Evolutionary conservation across 345 rosid species (phyloP), one percentile per base, ranked within the genome.

Genomic region (Angophora floribunda): DNA sequence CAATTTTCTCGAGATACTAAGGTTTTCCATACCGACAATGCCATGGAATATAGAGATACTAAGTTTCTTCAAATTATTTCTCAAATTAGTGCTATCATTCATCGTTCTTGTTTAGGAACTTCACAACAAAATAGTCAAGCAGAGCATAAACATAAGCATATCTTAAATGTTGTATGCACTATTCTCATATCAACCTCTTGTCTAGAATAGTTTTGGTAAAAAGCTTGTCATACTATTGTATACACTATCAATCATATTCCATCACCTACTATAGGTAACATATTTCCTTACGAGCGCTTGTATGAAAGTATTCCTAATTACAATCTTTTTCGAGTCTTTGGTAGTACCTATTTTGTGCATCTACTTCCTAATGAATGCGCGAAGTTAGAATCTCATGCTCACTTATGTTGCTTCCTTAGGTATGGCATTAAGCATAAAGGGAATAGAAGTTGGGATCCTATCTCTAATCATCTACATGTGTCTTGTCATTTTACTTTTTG

Each of bases 401-500:
- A 1, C 14, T n/a, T 0, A 61, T 61, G 16, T 28, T 11, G 6
- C 7, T 28, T 61, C 13, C 17, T 28, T 61, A 16, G 17, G 28
- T 28, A 13, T 12, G 7, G 32, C 16, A 13, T 28, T 61, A 0
- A 61, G 32, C 70, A 28, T 61, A 61, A 28, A 26, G 1, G 30
- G 0, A 6, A 61, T 61, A 12, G 6, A 28, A 12, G 32, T 13
- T 61, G 30, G 14, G 36, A 28, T 28, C 36, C 14, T 13, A 13
- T 28, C 14, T 61, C 7, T 6, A 28, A 61, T 61, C 32, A 13
- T 26, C 70, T 28, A 12, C 4, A 7, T 0, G 7, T 61, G 14
- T 13, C 16, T 28, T 2, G 0, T 26, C 70, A 61, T 28, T 32
- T 61, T 28, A 61, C 0, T 0, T 28, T 61, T 26, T 28, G 17